Percentiles rank a stretch among this genome's conserved stretches.
Evolutionary conservation across 139 green algal genomes (phyloP).

Genomic region (Zygnema cylindricum): DNA sequence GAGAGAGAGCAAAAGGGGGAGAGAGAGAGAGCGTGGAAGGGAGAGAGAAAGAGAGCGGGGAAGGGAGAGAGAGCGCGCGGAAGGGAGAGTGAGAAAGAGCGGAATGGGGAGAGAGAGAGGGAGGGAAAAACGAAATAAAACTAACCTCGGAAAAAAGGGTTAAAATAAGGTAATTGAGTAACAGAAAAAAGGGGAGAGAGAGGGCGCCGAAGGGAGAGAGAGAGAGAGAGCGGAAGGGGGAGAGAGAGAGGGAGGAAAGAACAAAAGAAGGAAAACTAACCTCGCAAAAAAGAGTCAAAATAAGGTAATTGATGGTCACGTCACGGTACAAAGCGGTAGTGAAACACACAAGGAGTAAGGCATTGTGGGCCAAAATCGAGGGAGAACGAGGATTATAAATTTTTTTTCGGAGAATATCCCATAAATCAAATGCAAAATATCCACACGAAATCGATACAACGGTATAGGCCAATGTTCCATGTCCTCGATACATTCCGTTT

Average conservation of each 20-base stretch:
- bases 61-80: neutral
- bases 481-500: conserved; percentile 3
- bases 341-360: conserved; percentile 30
- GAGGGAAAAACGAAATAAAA: neutral
- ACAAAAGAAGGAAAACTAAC: neutral
- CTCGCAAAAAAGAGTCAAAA: neutral
- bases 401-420: conserved; percentile 4
- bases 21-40: neutral
- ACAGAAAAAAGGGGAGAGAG: neutral
- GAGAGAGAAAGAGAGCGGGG: too few relatives aligned
- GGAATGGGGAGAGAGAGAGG: neutral
- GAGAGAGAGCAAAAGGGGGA: neutral
- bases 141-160: neutral
- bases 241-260: neutral
- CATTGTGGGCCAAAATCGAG: conserved; percentile 17
- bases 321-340: conserved; percentile 40
- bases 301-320: conserved; percentile 29
- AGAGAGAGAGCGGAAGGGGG: neutral
- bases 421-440: conserved; percentile 37
- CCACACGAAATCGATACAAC: conserved; percentile 23
- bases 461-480: neutral
- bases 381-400: conserved; percentile 34
- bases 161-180: conserved; percentile 39
- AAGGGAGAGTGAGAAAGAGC: neutral
- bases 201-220: neutral